Evolutionary conservation across 805 yeast species (phyloP), one percentile per base, ranked within the genome.

Genomic region (Saccharomycopsis malanga): DNA sequence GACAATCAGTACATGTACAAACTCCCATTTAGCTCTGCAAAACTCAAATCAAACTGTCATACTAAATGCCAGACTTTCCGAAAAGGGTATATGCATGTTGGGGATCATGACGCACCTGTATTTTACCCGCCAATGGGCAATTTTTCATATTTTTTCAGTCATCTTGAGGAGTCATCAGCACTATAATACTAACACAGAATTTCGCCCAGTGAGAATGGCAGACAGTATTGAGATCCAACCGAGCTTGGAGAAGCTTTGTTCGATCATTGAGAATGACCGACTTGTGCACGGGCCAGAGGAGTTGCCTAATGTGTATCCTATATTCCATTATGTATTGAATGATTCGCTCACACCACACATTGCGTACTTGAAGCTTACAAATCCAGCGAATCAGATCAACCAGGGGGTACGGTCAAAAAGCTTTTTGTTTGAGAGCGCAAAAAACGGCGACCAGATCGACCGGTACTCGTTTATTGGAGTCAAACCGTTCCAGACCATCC

Each of bases 381-480:
- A 75, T 42, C 85, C 91, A 41, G 73, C 74, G 29, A 70, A 73
- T 53, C 64, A 72, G 27, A 56, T 70, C 22, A 60, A 67, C 17
- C 73, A 83, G 54, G 58, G 71, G 0, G 83, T 83, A 34, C 40
- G 40, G 21, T 21, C 42, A 4, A 45, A 29, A 12, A 83, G 95
- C 3, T 89, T 91, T 58, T 68, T 93, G 44, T 76, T 93, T 55
- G 98, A 93, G 64, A 79, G 91, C 56, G 95, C 98, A 1, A 76
- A 75, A 52, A 86, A 86, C 50, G 96, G 96, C 43, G 96, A 89
- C 61, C 81, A 83, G 39, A 77, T 93, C 25, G 95, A 86, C 53
- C 72, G 98, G 55, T 93, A 82, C 66, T 87, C 97, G 0, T 91
- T 89, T 62, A 79, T 93, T 60, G 99, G 98, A 2, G 71, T 81